Conservation (phyloP, 768 basidiomycete species). For the Lactarius quietus region DNA sequence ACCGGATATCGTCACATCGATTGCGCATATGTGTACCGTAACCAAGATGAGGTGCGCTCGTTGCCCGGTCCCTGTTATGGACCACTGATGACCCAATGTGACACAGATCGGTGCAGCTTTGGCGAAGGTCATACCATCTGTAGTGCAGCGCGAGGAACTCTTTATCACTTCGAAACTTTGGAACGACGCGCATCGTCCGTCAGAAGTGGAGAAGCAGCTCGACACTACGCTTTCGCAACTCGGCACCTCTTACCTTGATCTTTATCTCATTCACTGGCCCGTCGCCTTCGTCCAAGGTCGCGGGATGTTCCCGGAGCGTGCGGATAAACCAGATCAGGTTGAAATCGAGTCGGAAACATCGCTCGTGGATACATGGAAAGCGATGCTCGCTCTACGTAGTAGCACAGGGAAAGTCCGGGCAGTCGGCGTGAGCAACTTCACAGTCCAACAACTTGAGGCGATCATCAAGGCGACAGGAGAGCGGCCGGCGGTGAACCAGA, state of each 20-base stretch:
- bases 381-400: slow-evolving; percentile 64
- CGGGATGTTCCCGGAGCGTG: slow-evolving; percentile 51
- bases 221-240: slow-evolving; percentile 73
- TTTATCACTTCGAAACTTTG: slow-evolving; percentile 83
- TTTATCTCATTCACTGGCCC: slow-evolving; percentile 83
- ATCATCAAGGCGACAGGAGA: slow-evolving; percentile 69
- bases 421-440: slow-evolving; percentile 85
- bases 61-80: background rate
- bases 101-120: slow-evolving; percentile 58
- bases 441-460: slow-evolving; percentile 56
- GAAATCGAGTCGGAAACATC: slow-evolving; percentile 55
- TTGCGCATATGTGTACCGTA: slow-evolving; percentile 73
- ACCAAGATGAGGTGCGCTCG: slow-evolving; percentile 58
- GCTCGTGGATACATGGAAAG: slow-evolving; percentile 81
- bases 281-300: slow-evolving; percentile 57
- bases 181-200: slow-evolving; percentile 69
- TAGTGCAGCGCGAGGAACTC: slow-evolving; percentile 76
- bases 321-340: slow-evolving; percentile 42
- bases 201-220: slow-evolving; percentile 66
- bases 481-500: slow-evolving; percentile 73
- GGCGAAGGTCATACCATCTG: slow-evolving; percentile 71
- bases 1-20: slow-evolving; percentile 85
- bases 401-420: slow-evolving; percentile 66
- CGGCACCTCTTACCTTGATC: slow-evolving; percentile 72
- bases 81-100: background rate